These are phyloP conservation scores for Pichia deserticola DNA, from an alignment of 805 yeast genomes.

Conservation along the genomic window DNA sequence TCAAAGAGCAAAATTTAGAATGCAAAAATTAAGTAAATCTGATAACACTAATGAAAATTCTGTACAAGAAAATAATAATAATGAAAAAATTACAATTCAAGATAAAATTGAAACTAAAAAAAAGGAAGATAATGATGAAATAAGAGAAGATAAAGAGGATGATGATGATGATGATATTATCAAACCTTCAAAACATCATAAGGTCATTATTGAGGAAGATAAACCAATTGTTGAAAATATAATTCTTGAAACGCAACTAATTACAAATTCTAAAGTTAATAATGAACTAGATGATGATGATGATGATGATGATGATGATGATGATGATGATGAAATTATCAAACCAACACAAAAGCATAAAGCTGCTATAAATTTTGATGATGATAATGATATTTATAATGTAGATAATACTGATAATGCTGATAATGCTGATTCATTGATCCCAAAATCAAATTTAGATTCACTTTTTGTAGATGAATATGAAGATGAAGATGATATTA, in stretches of 20 bases:
- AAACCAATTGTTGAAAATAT: too few relatives aligned
- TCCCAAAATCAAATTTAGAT: not conserved
- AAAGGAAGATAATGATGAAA: not conserved
- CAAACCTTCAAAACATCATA: not conserved
- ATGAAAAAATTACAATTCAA: not conserved
- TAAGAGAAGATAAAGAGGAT: not conserved
- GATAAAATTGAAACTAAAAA: not conserved
- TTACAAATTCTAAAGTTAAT: too few relatives aligned
- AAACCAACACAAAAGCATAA: constrained; percentile 1
- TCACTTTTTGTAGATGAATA: constrained; percentile 3
- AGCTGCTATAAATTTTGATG: not conserved
- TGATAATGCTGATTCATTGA: too few relatives aligned
- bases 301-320: not conserved
- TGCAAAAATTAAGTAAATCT: not conserved
- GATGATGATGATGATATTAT: not conserved
- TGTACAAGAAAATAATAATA: not conserved
- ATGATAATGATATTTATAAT: not conserved
- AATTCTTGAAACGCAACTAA: too few relatives aligned
- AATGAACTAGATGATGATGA: not conserved
- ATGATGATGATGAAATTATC: constrained; percentile 7
- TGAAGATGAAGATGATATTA: constrained; percentile 4
- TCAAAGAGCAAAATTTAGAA: not conserved
- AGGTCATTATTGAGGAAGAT: not conserved
- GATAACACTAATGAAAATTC: too few relatives aligned
- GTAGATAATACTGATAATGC: not conserved